Conservation (phyloP, 2,329 filamentous ascomycete genomes). For the Aspergillus awamori region DNA sequence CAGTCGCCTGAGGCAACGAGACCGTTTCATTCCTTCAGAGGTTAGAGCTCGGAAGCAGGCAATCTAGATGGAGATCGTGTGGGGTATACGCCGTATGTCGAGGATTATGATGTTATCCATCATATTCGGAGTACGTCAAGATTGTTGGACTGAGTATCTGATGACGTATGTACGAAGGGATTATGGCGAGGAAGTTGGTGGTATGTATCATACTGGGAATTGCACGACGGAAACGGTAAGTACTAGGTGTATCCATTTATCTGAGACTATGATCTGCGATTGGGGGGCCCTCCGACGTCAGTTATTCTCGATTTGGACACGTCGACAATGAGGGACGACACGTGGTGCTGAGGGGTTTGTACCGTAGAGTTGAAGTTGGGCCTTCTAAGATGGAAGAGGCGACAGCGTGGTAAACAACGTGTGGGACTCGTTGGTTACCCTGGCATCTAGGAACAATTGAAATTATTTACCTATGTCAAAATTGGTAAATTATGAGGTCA, state of each 20-base stretch:
- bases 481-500: too few species aligned
- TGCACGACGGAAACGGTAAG: neutral
- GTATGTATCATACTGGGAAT: neutral
- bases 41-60: neutral
- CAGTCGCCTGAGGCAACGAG: conserved; percentile 1
- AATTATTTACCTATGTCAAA: neutral
- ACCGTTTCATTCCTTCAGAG: neutral
- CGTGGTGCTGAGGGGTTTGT: conserved; percentile 20
- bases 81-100: neutral
- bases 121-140: neutral
- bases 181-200: neutral
- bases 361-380: neutral
- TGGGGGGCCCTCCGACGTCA: conserved; percentile 1
- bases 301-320: conserved; percentile 16
- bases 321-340: conserved; percentile 17
- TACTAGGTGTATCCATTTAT: neutral
- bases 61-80: conserved; percentile 7
- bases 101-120: conserved; percentile 1
- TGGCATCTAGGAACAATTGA: neutral
- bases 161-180: conserved; percentile 1
- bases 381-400: neutral
- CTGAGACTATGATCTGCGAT: conserved; percentile 8
- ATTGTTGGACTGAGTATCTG: neutral
- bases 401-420: neutral
- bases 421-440: neutral